Base-by-base conservation (phyloP, 2,329 filamentous ascomycete genomes). In the Fusarium albosuccineum region DNA sequence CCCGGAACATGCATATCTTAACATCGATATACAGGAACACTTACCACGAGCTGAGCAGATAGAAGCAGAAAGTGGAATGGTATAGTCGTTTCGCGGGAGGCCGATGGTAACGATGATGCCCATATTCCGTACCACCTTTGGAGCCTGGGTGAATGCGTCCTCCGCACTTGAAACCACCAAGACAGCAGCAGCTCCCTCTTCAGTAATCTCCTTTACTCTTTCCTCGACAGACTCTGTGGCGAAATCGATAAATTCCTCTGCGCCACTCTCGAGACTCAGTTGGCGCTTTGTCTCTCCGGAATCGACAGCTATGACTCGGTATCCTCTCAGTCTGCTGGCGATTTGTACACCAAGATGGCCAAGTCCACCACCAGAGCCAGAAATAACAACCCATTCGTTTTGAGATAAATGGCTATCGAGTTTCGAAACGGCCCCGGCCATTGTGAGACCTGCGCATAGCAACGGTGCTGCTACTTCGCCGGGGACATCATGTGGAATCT, bases 271-370 rank as follows among this genome's bases (percentile, higher is more conserved):
- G 3, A 71, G 51, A 10, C 70, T 72, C 3, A 76, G 22, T 0
- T 67, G 50, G 1, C 71, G 70, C 5, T 74, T 72, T 0, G 58
- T 5, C 1, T 67, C 45, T 3, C 75, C 74, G 0, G 67, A 55
- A n/a, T 79, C 77, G 0, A 79, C 52, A 0, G 72, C 76, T 2
- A 79, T 75, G 0, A 77, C 72, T 0, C 71, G 62, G 6, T 67
- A 64, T 0, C 60, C 61, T 3, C 58, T 65, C 1, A 75, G 6
- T 2, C 57, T 61, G 6, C 53, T 64, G 0, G 76, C 73, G 4
- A 77, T 76, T 27, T 79, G 77, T 0, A 79, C 70, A 1, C 76
- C 77, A 0, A 79, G 22, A 16, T 79, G 77, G 0, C 77, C 77
- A 5, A 79, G 65, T 0, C 77, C 77, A 0, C 77, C 76, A 0